A percentile compares a stretch with the other conserved stretches of the same genome.
Conservation (phyloP, 371 early-diverging fungal species). For the Rhizopus delemar region DNA sequence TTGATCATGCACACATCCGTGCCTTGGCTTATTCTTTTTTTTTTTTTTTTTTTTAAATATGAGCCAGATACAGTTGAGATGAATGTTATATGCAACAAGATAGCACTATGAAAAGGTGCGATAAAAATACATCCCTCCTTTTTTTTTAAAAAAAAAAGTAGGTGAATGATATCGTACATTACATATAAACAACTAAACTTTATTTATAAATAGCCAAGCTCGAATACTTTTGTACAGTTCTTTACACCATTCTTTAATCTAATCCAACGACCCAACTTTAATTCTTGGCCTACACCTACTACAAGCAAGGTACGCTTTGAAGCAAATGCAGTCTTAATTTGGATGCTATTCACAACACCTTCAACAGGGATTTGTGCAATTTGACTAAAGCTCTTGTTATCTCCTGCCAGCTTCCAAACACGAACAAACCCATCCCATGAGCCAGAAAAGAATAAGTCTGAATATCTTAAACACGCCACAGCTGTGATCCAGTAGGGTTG, state of each 20-base stretch:
- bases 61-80: too few relatives aligned
- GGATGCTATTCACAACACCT: constrained; percentile 57
- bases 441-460: constrained; percentile 89
- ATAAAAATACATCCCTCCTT: too few relatives aligned
- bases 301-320: constrained; percentile 63
- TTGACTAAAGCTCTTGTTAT: constrained; percentile 67
- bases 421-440: constrained; percentile 89
- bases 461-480: constrained; percentile 77
- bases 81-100: too few relatives aligned
- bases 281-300: constrained; percentile 86
- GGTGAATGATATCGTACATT: not conserved
- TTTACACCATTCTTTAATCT: constrained; percentile 62
- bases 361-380: constrained; percentile 61
- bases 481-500: constrained; percentile 85
- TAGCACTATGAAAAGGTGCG: too few relatives aligned
- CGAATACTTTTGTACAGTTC: constrained; percentile 65
- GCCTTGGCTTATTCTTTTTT: not conserved
- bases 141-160: too few relatives aligned
- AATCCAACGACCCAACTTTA: constrained; percentile 90
- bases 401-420: constrained; percentile 80
- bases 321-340: constrained; percentile 51
- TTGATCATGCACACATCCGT: too few relatives aligned
- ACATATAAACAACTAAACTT: not conserved
- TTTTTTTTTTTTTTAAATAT: not conserved
- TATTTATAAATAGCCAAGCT: constrained; percentile 27